These are phyloP conservation scores for Urtica urens DNA, from an alignment of 306 rosid genomes.

Conservation along the genomic window DNA sequence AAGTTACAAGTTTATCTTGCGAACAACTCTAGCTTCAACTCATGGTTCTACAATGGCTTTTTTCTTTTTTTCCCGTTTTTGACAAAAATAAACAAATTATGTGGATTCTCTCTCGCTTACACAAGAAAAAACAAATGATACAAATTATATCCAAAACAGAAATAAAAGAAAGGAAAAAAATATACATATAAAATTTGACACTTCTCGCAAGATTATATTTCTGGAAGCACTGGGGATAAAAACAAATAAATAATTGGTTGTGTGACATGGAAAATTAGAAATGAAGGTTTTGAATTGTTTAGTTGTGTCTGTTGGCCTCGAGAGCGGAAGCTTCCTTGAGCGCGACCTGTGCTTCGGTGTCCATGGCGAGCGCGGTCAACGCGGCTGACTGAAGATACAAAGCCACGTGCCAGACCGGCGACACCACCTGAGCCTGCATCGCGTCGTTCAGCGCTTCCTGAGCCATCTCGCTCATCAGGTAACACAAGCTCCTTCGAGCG, in stretches of 20 bases:
- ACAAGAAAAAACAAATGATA: constrained; percentile 14
- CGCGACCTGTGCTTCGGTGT: constrained; percentile 52
- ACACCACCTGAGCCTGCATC: constrained; percentile 59
- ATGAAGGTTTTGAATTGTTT: constrained; percentile 5
- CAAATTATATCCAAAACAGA: constrained; percentile 5
- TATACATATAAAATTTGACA: constrained; percentile 2
- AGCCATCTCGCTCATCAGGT: constrained; percentile 59
- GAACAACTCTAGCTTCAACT: background rate
- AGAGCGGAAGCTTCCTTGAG: constrained; percentile 53
- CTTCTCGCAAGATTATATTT: background rate
- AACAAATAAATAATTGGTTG: background rate
- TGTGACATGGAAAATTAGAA: constrained; percentile 1
- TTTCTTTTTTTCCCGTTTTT: background rate
- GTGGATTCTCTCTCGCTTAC: background rate
- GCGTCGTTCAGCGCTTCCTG: constrained; percentile 61
- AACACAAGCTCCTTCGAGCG: constrained; percentile 57
- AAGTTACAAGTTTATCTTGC: constrained; percentile 16
- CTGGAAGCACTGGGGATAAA: background rate
- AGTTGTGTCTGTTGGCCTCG: constrained; percentile 52
- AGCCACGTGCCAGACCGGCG: constrained; percentile 71
- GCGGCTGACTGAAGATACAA: constrained; percentile 72
- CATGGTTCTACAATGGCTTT: background rate
- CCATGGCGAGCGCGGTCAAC: constrained; percentile 48
- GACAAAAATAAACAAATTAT: constrained; percentile 3
- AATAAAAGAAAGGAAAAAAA: constrained; percentile 3